These are phyloP conservation scores for Verbena officinalis DNA, from an alignment of 257 asterid genomes.

Conservation along the genomic window DNA sequence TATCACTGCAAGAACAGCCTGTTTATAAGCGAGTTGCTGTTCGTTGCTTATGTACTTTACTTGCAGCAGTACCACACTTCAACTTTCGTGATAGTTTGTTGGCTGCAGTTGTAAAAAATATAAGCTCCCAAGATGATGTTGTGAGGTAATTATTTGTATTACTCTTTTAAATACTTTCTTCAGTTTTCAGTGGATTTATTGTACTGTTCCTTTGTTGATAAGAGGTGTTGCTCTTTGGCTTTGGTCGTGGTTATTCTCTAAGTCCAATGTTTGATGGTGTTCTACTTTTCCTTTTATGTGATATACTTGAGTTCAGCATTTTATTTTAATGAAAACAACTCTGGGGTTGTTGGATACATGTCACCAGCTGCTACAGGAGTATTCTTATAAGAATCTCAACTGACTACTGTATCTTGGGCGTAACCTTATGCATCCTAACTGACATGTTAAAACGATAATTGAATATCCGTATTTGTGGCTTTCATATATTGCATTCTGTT, in stretches of 20 bases:
- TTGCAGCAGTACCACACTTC: constrained; percentile 92
- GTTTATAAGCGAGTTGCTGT: constrained; percentile 69
- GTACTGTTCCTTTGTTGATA: not conserved
- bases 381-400: constrained; percentile 3
- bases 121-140: constrained; percentile 83
- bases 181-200: not conserved
- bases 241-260: not conserved
- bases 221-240: constrained; percentile 3
- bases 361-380: not conserved
- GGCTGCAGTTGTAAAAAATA: constrained; percentile 67
- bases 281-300: not conserved
- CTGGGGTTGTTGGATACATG: constrained; percentile 7
- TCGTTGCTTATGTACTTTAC: constrained; percentile 84
- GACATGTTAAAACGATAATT: not conserved
- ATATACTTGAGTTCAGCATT: not conserved
- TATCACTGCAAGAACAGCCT: constrained; percentile 64
- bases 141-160: constrained; percentile 54
- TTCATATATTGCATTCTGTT: not conserved
- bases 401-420: not conserved
- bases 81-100: constrained; percentile 79
- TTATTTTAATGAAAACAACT: not conserved
- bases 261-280: constrained; percentile 1
- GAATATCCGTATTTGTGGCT: constrained; percentile 8
- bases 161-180: not conserved
- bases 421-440: not conserved